A percentile compares a stretch with the other conserved stretches of the same genome.
phyloP scores from a whole-genome alignment of 768 basidiomycete species.

The Paxillus ammoniavirescens region DNA sequence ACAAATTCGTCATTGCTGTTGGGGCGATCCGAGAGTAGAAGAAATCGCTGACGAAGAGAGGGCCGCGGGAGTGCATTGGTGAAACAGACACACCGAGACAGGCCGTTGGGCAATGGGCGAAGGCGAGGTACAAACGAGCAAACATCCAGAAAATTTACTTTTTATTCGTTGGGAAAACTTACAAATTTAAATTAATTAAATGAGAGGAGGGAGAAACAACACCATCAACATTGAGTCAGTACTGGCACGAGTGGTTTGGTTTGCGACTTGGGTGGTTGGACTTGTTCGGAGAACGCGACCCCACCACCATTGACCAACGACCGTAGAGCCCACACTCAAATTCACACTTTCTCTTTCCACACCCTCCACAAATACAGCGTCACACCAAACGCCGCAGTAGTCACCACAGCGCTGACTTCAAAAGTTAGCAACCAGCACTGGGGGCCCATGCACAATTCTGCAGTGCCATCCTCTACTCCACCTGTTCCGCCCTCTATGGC shows the following conservation, averaged over 20 bases:
- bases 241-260: no score
- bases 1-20: neutral
- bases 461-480: neutral
- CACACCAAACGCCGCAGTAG: slow-evolving; percentile 42
- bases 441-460: slow-evolving; percentile 49
- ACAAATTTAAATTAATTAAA: no score
- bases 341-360: slow-evolving; percentile 63
- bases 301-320: no score
- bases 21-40: slow-evolving; percentile 7
- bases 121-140: slow-evolving; percentile 16
- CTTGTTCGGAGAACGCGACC: no score
- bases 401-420: slow-evolving; percentile 42
- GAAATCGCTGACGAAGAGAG: slow-evolving; percentile 22
- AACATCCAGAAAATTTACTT: no score
- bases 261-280: no score
- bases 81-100: slow-evolving; percentile 5
- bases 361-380: slow-evolving; percentile 55
- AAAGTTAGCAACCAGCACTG: slow-evolving; percentile 72
- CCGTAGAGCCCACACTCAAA: no score
- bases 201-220: no score
- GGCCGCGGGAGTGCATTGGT: slow-evolving; percentile 10
- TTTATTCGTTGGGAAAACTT: no score
- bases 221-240: no score
- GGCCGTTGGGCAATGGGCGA: slow-evolving; percentile 7
- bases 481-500: slow-evolving; percentile 24